Base-by-base conservation (phyloP, 179 eudicot genomes). In the Beta corolliflora region DNA sequence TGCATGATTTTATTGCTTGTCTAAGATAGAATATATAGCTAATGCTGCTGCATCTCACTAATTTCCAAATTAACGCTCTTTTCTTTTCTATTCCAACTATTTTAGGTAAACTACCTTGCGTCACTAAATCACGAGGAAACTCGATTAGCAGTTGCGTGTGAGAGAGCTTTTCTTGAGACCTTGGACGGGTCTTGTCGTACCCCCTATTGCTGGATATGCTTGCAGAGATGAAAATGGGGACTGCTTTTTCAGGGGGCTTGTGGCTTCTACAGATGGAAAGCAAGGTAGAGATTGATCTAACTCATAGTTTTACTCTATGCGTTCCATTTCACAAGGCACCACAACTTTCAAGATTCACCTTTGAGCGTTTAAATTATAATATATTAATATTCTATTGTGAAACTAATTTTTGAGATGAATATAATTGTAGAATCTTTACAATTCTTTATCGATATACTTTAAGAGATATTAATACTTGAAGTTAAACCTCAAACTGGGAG, bases 151-250 rank as follows among this genome's bases (percentile, higher is more conserved):
- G 91, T 95, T 74, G 88, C 91, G 36, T 94, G 98, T 58, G 99
- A 92, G 84, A 89, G 99, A 85, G 95, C 97, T 63, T 94, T 95
- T 80, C 94, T 95, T 8, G 77, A 80, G 85, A 89, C 97, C 74
- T 77, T 94, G 75, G 97, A 92, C 58, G 98, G 97, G 48, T 95
- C 98, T 53, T 95, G 98, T 67, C 95, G 99, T 70, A 95, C n/a
- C 99, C 71, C 99, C 99, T 53, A 95, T 95, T 77, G 99, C 99
- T 31, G 98, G 99, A 76, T 93, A 92, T 76, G 99, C 97, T 25
- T 77, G 83, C 66, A 87, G 86, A 77, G 93, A 92, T 58, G 89
- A 89, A 80, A 87, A 90, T 77, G 99, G 99, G 63, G 87, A 91
- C 75, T 95, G 99, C 83, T 15, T 88, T 71, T 95, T 95, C 82